Evolutionary conservation across 495 filamentous ascomycete genomes (phyloP).

Genomic region (Daldinia childiae): DNA sequence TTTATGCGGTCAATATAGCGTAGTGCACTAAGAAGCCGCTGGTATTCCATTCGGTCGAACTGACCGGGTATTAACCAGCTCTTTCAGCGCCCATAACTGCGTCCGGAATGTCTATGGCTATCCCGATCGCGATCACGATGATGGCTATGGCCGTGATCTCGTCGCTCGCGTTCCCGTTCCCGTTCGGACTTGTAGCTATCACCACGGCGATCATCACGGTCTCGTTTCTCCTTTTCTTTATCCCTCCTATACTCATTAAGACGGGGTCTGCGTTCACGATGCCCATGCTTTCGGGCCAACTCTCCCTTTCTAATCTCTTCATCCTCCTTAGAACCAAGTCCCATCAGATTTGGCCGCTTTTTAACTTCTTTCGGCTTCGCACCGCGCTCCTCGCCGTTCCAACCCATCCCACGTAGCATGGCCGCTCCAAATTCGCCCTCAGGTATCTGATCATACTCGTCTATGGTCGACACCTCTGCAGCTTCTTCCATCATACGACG

Average conservation of each 20-base stretch:
- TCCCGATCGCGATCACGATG: slow-evolving; percentile 48
- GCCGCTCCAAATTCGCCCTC: slow-evolving; percentile 95
- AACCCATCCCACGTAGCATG: slow-evolving; percentile 89
- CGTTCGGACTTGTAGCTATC: slow-evolving; percentile 59
- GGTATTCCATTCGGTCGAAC: background rate
- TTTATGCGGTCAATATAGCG: background rate
- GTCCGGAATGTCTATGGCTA: slow-evolving; percentile 37
- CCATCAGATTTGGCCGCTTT: slow-evolving; percentile 79
- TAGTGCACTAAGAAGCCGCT: background rate
- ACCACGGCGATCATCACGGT: slow-evolving; percentile 50
- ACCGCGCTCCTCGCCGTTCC: slow-evolving; percentile 80
- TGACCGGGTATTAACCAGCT: background rate
- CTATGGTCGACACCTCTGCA: slow-evolving; percentile 77
- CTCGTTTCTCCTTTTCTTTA: slow-evolving; percentile 53
- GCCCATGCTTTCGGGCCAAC: slow-evolving; percentile 42
- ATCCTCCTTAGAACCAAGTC: slow-evolving; percentile 81
- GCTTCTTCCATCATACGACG: slow-evolving; percentile 71
- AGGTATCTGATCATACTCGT: slow-evolving; percentile 86
- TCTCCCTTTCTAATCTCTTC: slow-evolving; percentile 63
- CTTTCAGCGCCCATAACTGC: slow-evolving; percentile 34
- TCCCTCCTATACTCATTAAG: slow-evolving; percentile 57
- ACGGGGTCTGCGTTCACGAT: slow-evolving; percentile 50
- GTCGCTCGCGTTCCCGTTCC: slow-evolving; percentile 59
- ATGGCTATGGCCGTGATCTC: slow-evolving; percentile 49
- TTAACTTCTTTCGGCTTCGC: slow-evolving; percentile 61